Evolutionary conservation across 2,329 filamentous ascomycete genomes (phyloP), one percentile per base, ranked within the genome.

Genomic region (Eutypella sp.): DNA sequence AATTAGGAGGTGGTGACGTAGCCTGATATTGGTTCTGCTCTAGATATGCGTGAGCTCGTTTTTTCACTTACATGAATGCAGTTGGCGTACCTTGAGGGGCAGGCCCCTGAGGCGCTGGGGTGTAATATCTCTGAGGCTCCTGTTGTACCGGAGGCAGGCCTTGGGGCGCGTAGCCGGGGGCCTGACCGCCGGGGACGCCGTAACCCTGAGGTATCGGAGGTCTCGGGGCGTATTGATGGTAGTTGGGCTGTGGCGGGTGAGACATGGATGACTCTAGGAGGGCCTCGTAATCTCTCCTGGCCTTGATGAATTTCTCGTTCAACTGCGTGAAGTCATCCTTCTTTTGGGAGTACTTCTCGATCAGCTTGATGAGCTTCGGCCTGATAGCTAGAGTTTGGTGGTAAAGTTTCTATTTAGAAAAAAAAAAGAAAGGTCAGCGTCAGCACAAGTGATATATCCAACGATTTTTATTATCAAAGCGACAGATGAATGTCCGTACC

Each of bases 241-340:
- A 93, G 54, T 77, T 81, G 40, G 85, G 81, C 60, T 88, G 86
- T 43, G 87, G 82, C n/a, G 91, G 87, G 56, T 96, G 92, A 1
- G 91, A 84, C 92, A 99, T 97, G 46, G 92, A 97, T 16, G 89
- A 87, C 67, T 99, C 93, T 18, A 99, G 75, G n/a, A 99, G 77
- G 24, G 88, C 84, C 69, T 99, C 93, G 65, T 99, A 99, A 68
- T 99, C 93, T 58, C 92, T 82, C 53, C 93, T 85, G 39, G 93
- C 93, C 69, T 99, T 99, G 75, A 99, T 97, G 67, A 99, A 99
- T 71, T 97, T 97, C 67, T 99, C 93, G 61, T 99, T 99, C 51
- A 99, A 74, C 64, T 97, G 92, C 2, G 93, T 96, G 62, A 99
- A 97, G 66, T 99, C 93, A 68, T 99, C 93, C 71, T 99, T 99